Conservation (phyloP, 2,329 filamentous ascomycete species). For the Arthrinium phaeospermum region DNA sequence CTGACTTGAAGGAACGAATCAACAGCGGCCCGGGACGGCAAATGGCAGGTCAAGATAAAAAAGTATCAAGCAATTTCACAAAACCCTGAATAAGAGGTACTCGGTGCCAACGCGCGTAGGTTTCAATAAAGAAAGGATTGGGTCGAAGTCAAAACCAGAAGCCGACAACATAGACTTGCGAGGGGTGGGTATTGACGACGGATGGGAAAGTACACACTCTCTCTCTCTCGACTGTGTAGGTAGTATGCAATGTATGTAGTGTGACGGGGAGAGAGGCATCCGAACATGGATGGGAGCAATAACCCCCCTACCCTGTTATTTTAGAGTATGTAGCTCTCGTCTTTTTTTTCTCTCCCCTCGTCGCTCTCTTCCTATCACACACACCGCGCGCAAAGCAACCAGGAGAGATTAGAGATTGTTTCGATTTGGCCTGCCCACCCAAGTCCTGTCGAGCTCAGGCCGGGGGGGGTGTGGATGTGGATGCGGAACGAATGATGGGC, state of each 20-base stretch:
- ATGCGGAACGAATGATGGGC: constrained; percentile 6
- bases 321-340: background rate
- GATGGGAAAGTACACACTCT: constrained; percentile 6
- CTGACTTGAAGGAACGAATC: background rate
- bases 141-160: constrained; percentile 12
- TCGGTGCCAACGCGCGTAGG: constrained; percentile 11
- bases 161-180: constrained; percentile 11
- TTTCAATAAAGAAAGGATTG: constrained; percentile 18
- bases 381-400: background rate
- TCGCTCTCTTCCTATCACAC: constrained; percentile 1
- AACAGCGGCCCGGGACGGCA: background rate
- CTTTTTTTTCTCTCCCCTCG: background rate
- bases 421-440: constrained; percentile 14
- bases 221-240: background rate
- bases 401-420: constrained; percentile 8
- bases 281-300: constrained; percentile 10
- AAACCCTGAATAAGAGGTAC: constrained; percentile 3
- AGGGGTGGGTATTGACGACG: constrained; percentile 10
- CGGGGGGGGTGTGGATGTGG: background rate
- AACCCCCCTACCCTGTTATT: background rate
- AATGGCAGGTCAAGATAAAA: background rate
- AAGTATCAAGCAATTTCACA: constrained; percentile 9
- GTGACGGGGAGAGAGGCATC: constrained; percentile 9
- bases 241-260: constrained; percentile 7
- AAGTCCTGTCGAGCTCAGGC: background rate